Base-by-base conservation (phyloP, 306 rosid genomes). In the Malus sylvestris region DNA sequence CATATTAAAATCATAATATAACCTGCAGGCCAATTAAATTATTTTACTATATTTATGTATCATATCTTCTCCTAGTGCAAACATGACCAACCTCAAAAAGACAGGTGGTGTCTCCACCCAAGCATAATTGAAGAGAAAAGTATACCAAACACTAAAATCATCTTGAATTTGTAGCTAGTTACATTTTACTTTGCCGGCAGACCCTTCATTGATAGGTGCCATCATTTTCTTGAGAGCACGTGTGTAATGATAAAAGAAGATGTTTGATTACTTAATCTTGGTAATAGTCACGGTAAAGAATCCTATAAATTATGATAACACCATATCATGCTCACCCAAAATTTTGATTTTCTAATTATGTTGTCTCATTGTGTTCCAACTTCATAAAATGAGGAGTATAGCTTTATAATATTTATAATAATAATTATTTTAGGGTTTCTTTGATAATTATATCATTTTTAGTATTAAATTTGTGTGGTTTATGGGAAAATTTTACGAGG, bases 181-280 rank as follows among this genome's bases (percentile, higher is more conserved):
- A 61, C 23, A 11, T 74, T 52, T 15, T 52, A 23, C 55, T 51
- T 51, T 59, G 75, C 77, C 75, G 77, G 67, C 76, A 81, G 67
- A 77, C 8, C 68, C 23, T 81, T 81, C 66, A 71, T 71, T 76
- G 77, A 76, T 71, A 71, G 65, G 75, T 15, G 77, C 27, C 83
- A 84, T 84, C 80, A 84, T 84, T 84, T 81, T 32, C 15, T 77
- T 10, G 33, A 78, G 79, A 79, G 85, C 85, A 85, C 85, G 88
- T 85, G 85, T 78, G 80, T 85, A 59, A 85, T 85, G 66, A 85
- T 85, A 29, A 44, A 74, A 60, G 70, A 64, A 63, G 59, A 72
- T 57, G 72, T 78, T 76, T 72, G 73, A 76, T 71, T 72, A 29
- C 70, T 40, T 35, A 49, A 76, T 67, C 66, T 25, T 67, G 69